Base-by-base conservation (phyloP, 345 rosid species). In the Gossypium thurberi region DNA sequence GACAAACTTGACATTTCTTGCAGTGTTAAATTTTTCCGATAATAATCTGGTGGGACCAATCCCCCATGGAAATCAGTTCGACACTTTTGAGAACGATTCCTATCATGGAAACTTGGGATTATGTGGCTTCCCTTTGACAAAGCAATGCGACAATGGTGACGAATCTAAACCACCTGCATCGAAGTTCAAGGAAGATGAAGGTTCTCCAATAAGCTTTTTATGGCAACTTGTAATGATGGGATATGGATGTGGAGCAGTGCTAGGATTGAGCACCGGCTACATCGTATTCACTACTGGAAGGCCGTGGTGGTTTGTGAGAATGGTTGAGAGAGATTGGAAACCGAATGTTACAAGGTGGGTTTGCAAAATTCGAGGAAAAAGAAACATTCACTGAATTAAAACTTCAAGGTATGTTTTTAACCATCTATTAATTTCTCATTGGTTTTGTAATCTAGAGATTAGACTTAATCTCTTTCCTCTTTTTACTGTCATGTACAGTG, bases 1-100 rank as follows among this genome's bases (percentile, higher is more conserved):
- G 71, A 47, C 42, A 15, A 67, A 15, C 48, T 13, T 67, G 42
- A 67, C 71, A 7, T 47, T 67, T 20, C 71, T 67, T 4, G 23
- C 1, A 0, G 57, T 48, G 43, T 25, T 67, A 7, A 13, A 48
- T 1, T 4, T 50, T 0, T 67, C 43, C 0, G 1, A 48, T 3
- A 79, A 75, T 33, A n/a, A n/a, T 3, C 71, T 81, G 4, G 10
- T 2, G 0, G 81, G 79, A 57, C 62, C 15, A 2, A 60, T 76
- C 8, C 79, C 80, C 6, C 4, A 10, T 0, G 69, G 33, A 15
- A 65, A 43, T 0, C 69, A 65, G 6, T 65, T 65, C 21, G 3
- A 10, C 13, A 43, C 69, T 10, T 65, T 65, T 20, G 33, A 20
- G 0, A 18, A 43, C 43, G 69, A 65, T 65, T 65, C 69, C 4